Evolutionary conservation across 2,329 filamentous ascomycete genomes (phyloP).

Genomic region (Pseudogymnoascus destructans): DNA sequence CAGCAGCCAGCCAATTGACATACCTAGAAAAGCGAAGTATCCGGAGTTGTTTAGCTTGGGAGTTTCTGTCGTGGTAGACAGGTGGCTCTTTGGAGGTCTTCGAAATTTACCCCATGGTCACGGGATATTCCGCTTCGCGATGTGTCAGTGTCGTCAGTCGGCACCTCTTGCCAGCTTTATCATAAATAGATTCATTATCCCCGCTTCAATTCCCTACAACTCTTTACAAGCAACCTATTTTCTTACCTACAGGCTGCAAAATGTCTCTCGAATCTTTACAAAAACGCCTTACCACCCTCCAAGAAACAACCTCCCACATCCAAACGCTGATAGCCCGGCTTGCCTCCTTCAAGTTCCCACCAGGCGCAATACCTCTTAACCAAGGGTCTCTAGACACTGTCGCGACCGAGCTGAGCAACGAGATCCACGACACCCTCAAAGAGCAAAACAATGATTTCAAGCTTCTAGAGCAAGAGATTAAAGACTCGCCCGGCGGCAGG

Average conservation of each 20-base stretch:
- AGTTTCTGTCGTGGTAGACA: not conserved
- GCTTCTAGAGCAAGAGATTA: constrained; percentile 62
- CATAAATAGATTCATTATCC: not conserved
- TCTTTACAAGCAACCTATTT: not conserved
- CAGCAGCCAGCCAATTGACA: not conserved
- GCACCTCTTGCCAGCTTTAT: not conserved
- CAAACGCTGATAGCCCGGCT: constrained; percentile 47
- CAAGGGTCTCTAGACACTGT: constrained; percentile 16
- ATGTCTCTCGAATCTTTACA: constrained; percentile 49
- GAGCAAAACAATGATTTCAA: constrained; percentile 76
- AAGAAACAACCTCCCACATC: constrained; percentile 47
- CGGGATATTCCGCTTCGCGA: constrained; percentile 1
- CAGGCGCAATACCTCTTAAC: constrained; percentile 41
- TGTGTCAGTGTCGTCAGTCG: not conserved
- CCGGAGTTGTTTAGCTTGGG: constrained; percentile 6
- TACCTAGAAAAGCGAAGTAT: not conserved
- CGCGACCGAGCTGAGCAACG: constrained; percentile 55
- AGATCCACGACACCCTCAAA: constrained; percentile 68
- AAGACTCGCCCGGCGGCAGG: constrained; percentile 46
- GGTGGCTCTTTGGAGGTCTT: not conserved
- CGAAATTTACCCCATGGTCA: constrained; percentile 9
- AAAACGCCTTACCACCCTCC: constrained; percentile 45
- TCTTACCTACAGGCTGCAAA: constrained; percentile 27
- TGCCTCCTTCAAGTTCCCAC: constrained; percentile 43
- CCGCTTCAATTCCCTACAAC: not conserved